Evolutionary conservation across 202 grass and related monocot species (phyloP), one percentile per base, ranked within the genome.

Genomic region (Elaeis oleifera): DNA sequence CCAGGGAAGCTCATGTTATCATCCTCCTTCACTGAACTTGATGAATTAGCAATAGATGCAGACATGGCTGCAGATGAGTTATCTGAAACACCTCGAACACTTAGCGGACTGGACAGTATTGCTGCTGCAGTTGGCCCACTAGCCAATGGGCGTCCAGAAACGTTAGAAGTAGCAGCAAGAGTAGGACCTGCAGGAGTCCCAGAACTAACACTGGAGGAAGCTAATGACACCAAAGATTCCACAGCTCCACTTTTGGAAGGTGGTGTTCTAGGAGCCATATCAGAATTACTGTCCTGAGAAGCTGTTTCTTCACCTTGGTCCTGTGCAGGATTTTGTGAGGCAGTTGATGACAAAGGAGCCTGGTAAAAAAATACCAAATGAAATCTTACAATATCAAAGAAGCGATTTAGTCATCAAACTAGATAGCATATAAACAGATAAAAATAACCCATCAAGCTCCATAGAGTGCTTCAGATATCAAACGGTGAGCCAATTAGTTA

Each of bases 21-120:
- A 70, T 99, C 95, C 68, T 94, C 94, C 78, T 89, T 99, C 61
- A 68, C 60, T 18, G 78, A 53, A 54, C 23, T 70, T 31, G 85
- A 76, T 89, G 74, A 70, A 60, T 73, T 89, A 58, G 69, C 53
- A 70, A 79, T 78, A 71, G 74, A 56, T 74, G 67, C 20, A 29
- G 84, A 66, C 59, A 68, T 31, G 76, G 74, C 58, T 81, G 69
- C 48, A 78, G 87, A 66, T 19, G 73, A 74, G 24, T 55, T 79
- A 63, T 99, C 88, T 5, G 83, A 55, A 79, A 59, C 78, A 80
- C 69, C 80, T 60, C 73, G 78, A 77, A 68, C 71, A 79, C 73
- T 68, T 70, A 74, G 58, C 58, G 85, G 63, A 59, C 59, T 64
- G 78, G 89, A 78, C 58, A 82, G 67, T 56, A 82, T 63, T 52